These are phyloP conservation scores for Boletellus ananas DNA, from an alignment of 768 basidiomycete species.

Conservation along the genomic window DNA sequence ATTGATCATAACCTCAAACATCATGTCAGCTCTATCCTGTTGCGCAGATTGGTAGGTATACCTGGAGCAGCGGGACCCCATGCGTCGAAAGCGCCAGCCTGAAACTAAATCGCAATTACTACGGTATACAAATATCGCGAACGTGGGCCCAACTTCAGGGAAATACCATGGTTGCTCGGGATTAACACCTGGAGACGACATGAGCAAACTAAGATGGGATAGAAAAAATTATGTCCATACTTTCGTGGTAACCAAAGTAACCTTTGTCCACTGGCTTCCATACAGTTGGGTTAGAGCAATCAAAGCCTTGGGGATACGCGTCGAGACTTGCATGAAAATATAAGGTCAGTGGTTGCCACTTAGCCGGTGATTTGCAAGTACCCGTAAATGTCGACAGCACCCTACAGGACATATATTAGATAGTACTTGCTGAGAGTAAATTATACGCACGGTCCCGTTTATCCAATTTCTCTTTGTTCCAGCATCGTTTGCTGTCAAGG, in stretches of 20 bases:
- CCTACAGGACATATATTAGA: conserved; percentile 34
- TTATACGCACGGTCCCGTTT: conserved; percentile 55
- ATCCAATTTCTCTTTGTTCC: conserved; percentile 57
- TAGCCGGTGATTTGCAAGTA: conserved; percentile 21
- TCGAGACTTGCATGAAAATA: conserved; percentile 43
- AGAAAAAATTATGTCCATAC: conserved; percentile 11
- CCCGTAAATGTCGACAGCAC: conserved; percentile 71
- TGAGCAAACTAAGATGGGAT: conserved; percentile 17
- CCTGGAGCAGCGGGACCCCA: conserved; percentile 76
- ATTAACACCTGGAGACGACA: conserved; percentile 36
- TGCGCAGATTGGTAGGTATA: conserved; percentile 15
- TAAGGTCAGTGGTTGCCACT: not conserved
- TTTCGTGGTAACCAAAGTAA: conserved; percentile 62
- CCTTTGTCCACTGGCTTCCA: conserved; percentile 65
- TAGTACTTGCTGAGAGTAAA: not conserved
- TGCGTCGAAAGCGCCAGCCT: conserved; percentile 76
- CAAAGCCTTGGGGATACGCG: conserved; percentile 74
- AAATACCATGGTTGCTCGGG: conserved; percentile 63
- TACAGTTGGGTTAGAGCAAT: conserved; percentile 65
- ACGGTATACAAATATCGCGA: not conserved
- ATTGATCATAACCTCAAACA: conserved; percentile 54
- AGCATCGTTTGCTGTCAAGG: conserved; percentile 73
- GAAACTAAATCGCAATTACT: conserved; percentile 42
- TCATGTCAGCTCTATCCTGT: conserved; percentile 1
- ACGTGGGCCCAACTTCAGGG: conserved; percentile 49